Conservation (phyloP, 352 stramenopile species). For the Globisporangium perplexum region DNA sequence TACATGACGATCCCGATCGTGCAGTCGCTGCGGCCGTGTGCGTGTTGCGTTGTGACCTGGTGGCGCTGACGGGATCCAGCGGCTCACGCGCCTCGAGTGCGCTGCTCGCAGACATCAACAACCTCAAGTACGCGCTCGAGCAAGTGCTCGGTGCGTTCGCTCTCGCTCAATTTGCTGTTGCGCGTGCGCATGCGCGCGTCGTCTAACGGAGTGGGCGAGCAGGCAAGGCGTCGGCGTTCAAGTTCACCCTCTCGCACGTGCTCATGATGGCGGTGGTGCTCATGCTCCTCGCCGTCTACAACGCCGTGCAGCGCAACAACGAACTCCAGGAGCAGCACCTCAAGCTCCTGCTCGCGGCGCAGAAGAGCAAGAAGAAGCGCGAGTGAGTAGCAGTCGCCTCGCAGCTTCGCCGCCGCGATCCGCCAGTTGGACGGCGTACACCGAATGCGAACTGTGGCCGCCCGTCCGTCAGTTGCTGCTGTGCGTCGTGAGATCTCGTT, state of each 20-base stretch:
- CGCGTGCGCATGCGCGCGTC: too few relatives aligned
- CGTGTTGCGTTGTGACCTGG: neutral
- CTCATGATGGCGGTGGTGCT: constrained; percentile 77
- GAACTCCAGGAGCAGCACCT: constrained; percentile 65
- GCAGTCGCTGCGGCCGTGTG: constrained; percentile 50
- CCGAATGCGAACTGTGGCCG: neutral
- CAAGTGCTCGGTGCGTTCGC: constrained; percentile 40
- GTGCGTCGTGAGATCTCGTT: neutral
- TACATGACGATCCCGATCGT: constrained; percentile 71
- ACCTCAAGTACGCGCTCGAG: constrained; percentile 65
- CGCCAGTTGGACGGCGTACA: neutral
- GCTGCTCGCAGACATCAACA: constrained; percentile 43
- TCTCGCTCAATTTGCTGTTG: neutral
- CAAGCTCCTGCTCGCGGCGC: constrained; percentile 31
- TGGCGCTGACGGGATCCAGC: too few relatives aligned
- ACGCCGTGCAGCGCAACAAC: constrained; percentile 70
- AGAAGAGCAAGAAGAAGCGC: constrained; percentile 51
- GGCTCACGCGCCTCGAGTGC: neutral
- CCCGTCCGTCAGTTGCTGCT: neutral
- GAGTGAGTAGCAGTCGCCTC: too few relatives aligned
- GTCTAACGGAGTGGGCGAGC: too few relatives aligned
- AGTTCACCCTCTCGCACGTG: constrained; percentile 80
- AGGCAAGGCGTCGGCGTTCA: constrained; percentile 68
- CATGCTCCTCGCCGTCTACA: constrained; percentile 69
- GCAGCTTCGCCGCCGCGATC: constrained; percentile 13